Base-by-base conservation (phyloP, 768 basidiomycete species). In the Suillus variegatus region DNA sequence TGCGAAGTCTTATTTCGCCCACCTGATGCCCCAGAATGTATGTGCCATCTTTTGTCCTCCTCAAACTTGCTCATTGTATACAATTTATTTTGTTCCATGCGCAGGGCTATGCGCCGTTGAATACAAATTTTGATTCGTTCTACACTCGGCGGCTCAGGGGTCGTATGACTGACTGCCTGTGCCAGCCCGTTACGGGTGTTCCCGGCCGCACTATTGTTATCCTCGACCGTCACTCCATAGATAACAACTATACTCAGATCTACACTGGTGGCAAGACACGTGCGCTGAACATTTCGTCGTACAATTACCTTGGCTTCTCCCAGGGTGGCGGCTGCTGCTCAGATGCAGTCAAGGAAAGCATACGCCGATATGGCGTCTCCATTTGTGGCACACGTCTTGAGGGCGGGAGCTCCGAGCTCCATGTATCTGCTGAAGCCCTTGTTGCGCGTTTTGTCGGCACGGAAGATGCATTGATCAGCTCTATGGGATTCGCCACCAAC, bases 251-350 rank as follows among this genome's bases (percentile, higher is more conserved):
- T 72, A 90, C 89, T 3, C 90, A 93, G 66, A 78, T 87, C 58
- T 81, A 89, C 71, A 91, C 93, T 3, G 97, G 95, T 66, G 85
- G 82, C 0, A 86, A 84, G 35, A 95, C 94, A 0, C 93, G 96
- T 61, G 92, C 90, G 0, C 90, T 99, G 71, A 99, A 99, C 76
- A 92, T 99, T 69, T 97, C 95, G 1, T 97, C 95, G 12, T 99
- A 99, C 83, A 99, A 99, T 80, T 99, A 99, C 75, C 94, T 99
- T 72, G 97, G 97, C 4, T 99, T 99, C 73, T 97, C 97, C 0
- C 94, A 97, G 74, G 92, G 90, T 14, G 85, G 86, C 3, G 97
- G 97, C 18, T 91, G 93, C 6, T 97, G 95, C 74, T 93, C 97
- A 10, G 97, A 99, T 73, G 94, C 93, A 6, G 96, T 94, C 9